phyloP scores from a whole-genome alignment of 1,284 basidiomycete species.

The Ceraceosorus bombacis region DNA sequence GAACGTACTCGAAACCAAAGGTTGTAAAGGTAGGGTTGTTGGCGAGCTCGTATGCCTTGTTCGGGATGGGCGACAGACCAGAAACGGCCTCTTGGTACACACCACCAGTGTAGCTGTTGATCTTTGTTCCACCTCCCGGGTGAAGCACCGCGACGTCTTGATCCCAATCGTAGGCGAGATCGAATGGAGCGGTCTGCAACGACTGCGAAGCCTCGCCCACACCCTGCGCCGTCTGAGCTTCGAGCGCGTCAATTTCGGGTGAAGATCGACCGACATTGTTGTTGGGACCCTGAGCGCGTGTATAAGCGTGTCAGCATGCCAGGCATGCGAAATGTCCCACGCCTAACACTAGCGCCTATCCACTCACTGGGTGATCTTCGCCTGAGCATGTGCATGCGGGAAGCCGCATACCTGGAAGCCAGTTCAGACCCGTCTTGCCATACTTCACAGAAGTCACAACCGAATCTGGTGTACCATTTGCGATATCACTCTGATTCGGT shows the following conservation, averaged over 20 bases:
- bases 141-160: slow-evolving; percentile 31
- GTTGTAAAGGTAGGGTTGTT: slow-evolving; percentile 18
- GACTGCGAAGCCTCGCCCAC: slow-evolving; percentile 43
- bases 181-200: slow-evolving; percentile 47
- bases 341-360: neutral
- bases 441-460: slow-evolving; percentile 8
- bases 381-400: slow-evolving; percentile 39
- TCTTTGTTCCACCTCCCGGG: slow-evolving; percentile 21
- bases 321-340: neutral
- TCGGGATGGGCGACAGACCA: slow-evolving; percentile 32
- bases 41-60: slow-evolving; percentile 21
- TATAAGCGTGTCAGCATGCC: neutral
- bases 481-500: slow-evolving; percentile 33
- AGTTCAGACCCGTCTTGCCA: slow-evolving; percentile 4
- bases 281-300: slow-evolving; percentile 35
- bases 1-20: slow-evolving; percentile 46
- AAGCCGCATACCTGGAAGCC: slow-evolving; percentile 42
- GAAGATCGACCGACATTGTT: slow-evolving; percentile 39
- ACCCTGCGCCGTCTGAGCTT: slow-evolving; percentile 54
- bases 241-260: slow-evolving; percentile 48
- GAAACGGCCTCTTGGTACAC: slow-evolving; percentile 47
- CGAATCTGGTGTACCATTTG: slow-evolving; percentile 28
- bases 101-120: slow-evolving; percentile 44
- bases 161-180: slow-evolving; percentile 38
- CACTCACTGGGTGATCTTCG: slow-evolving; percentile 22